phyloP scores from a whole-genome alignment of 2,329 filamentous ascomycete species.

The Monosporascus sp. region DNA sequence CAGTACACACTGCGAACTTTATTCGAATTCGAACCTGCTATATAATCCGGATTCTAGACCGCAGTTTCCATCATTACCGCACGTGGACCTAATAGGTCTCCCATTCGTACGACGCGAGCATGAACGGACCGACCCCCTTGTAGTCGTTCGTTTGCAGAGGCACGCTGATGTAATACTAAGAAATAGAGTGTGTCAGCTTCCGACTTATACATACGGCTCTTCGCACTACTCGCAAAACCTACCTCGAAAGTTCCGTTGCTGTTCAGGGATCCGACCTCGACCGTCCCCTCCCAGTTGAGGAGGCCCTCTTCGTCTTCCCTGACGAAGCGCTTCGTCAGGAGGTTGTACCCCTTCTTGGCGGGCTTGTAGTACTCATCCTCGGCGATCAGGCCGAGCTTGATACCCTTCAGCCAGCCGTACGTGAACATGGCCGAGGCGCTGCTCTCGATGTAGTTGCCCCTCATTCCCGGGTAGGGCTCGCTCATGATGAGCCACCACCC shows the following conservation, averaged over 20 bases:
- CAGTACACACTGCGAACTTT: no score
- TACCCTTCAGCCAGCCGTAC: constrained; percentile 45
- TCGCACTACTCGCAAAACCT: constrained; percentile 11
- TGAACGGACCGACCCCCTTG: constrained; percentile 34
- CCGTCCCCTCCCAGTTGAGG: constrained; percentile 45
- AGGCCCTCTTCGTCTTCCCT: constrained; percentile 40
- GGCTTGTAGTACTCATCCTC: constrained; percentile 28
- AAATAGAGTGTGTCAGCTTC: background rate
- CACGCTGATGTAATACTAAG: constrained; percentile 37
- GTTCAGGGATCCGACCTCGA: constrained; percentile 43
- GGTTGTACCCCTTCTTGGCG: constrained; percentile 37
- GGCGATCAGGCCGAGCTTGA: constrained; percentile 30
- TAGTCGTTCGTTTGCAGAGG: constrained; percentile 32
- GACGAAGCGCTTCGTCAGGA: constrained; percentile 40
- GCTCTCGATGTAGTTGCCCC: constrained; percentile 57
- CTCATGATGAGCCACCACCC: constrained; percentile 57
- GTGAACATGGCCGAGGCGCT: constrained; percentile 55
- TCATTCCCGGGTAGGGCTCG: constrained; percentile 36
- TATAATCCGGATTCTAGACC: no score
- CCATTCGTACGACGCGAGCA: constrained; percentile 32
- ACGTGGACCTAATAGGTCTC: constrained; percentile 9
- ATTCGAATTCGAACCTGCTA: no score
- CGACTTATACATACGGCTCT: background rate
- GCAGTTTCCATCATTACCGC: no score
- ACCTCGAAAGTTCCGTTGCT: constrained; percentile 45